Conservation (phyloP, 176 grass and related monocot genomes). For the Themeda triandra region DNA sequence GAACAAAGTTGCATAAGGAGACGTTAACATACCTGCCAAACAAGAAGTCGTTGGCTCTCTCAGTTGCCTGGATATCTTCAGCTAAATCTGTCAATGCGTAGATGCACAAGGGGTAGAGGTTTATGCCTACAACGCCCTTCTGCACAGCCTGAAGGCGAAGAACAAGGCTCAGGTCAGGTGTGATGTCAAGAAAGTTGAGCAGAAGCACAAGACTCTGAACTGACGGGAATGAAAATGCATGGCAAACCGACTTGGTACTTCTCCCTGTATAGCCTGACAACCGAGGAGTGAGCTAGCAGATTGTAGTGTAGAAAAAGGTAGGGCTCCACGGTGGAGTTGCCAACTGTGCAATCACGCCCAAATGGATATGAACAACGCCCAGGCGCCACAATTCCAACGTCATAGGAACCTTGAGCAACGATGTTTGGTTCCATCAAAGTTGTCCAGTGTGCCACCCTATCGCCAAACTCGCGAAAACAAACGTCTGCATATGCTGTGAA, state of each 20-base stretch:
- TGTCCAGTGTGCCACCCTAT: slow-evolving; percentile 51
- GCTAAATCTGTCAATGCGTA: slow-evolving; percentile 36
- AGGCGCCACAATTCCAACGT: slow-evolving; percentile 19
- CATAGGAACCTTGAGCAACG: slow-evolving; percentile 23
- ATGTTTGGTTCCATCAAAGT: slow-evolving; percentile 58
- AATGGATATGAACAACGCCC: slow-evolving; percentile 51
- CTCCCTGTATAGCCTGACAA: slow-evolving; percentile 39
- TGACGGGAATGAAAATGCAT: neutral
- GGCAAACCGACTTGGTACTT: slow-evolving; percentile 45
- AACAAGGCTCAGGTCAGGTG: neutral
- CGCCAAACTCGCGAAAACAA: slow-evolving; percentile 59
- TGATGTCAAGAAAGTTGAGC: neutral
- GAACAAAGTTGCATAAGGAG: neutral
- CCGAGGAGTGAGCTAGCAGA: slow-evolving; percentile 54
- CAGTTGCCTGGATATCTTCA: slow-evolving; percentile 40
- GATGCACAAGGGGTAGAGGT: slow-evolving; percentile 31
- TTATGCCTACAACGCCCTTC: slow-evolving; percentile 47
- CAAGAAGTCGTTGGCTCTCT: slow-evolving; percentile 40
- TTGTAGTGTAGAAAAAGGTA: slow-evolving; percentile 50
- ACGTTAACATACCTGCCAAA: slow-evolving; percentile 36
- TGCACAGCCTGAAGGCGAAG: slow-evolving; percentile 33
- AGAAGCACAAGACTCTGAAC: neutral
- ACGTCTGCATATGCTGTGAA: slow-evolving; percentile 61
- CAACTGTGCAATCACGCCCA: slow-evolving; percentile 30
- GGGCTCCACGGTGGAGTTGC: slow-evolving; percentile 54